These are phyloP conservation scores for Cornus kousa DNA, from an alignment of 148 eudicot species.

Conservation along the genomic window DNA sequence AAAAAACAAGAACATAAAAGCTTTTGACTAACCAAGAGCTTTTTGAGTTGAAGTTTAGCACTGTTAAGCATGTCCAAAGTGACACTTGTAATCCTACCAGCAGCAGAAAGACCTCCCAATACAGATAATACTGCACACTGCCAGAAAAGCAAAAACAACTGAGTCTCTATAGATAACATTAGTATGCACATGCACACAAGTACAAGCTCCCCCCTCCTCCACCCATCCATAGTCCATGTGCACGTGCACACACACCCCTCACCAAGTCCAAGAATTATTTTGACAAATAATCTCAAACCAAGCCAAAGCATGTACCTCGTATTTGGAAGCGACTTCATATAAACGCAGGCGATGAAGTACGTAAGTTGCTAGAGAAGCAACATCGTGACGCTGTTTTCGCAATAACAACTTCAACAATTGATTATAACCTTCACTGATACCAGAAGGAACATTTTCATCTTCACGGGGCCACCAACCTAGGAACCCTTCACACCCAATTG, in stretches of 20 bases:
- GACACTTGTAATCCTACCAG: constrained; percentile 28
- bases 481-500: constrained; percentile 95
- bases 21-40: constrained; percentile 66
- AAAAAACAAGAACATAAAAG: background rate
- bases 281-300: background rate
- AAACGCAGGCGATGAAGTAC: constrained; percentile 85
- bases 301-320: constrained; percentile 60
- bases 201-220: background rate
- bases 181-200: background rate
- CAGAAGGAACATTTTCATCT: constrained; percentile 68
- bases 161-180: constrained; percentile 6
- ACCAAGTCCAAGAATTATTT: constrained; percentile 1
- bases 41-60: constrained; percentile 70
- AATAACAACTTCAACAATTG: constrained; percentile 74
- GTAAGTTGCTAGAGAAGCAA: constrained; percentile 79
- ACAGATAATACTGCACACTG: constrained; percentile 76
- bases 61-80: constrained; percentile 48
- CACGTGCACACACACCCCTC: background rate
- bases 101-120: constrained; percentile 52
- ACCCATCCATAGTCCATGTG: no score
- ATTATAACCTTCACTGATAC: constrained; percentile 82
- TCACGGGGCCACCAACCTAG: constrained; percentile 99
- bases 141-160: constrained; percentile 21
- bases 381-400: constrained; percentile 82
- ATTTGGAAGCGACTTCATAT: constrained; percentile 88